Evolutionary conservation across 2,329 filamentous ascomycete genomes (phyloP).

Genomic region (Aspergillus sp.): DNA sequence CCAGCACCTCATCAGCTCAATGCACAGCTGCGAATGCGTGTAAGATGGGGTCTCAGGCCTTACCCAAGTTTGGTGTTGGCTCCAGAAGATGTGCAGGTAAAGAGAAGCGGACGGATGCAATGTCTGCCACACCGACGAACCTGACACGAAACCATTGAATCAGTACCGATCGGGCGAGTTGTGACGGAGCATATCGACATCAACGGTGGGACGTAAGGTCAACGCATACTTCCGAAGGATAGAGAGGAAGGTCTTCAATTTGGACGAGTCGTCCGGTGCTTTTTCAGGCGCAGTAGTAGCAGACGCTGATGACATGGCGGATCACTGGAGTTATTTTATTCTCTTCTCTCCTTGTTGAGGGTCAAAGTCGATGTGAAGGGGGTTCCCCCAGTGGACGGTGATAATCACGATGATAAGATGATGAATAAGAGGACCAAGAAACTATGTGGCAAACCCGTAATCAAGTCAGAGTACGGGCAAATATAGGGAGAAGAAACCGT

Average conservation of each 20-base stretch:
- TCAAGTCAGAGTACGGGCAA: too few species aligned
- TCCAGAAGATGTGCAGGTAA: constrained; percentile 92
- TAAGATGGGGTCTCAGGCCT: constrained; percentile 3
- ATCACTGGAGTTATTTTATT: background rate
- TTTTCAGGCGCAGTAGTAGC: constrained; percentile 42
- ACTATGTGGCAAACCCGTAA: background rate
- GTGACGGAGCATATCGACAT: background rate
- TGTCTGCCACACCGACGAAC: constrained; percentile 93
- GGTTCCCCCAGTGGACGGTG: background rate
- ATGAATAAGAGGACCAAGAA: background rate
- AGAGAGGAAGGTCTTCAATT: constrained; percentile 79
- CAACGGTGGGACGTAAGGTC: background rate
- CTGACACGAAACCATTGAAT: constrained; percentile 41
- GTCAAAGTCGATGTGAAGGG: background rate
- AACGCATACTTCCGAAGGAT: constrained; percentile 74
- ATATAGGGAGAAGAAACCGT: background rate
- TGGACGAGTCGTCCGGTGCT: constrained; percentile 69
- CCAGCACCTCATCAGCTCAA: constrained; percentile 9
- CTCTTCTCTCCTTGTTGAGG: background rate
- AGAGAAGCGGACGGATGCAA: constrained; percentile 92
- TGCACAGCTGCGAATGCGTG: background rate
- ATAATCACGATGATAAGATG: background rate
- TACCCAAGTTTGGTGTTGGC: constrained; percentile 83
- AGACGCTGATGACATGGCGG: constrained; percentile 22
- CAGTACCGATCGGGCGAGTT: constrained; percentile 1